Percentiles rank a stretch among this genome's conserved stretches.
phyloP scores from a whole-genome alignment of 2,329 filamentous ascomycete genomes.

The Rutstroemia sydowiana region DNA sequence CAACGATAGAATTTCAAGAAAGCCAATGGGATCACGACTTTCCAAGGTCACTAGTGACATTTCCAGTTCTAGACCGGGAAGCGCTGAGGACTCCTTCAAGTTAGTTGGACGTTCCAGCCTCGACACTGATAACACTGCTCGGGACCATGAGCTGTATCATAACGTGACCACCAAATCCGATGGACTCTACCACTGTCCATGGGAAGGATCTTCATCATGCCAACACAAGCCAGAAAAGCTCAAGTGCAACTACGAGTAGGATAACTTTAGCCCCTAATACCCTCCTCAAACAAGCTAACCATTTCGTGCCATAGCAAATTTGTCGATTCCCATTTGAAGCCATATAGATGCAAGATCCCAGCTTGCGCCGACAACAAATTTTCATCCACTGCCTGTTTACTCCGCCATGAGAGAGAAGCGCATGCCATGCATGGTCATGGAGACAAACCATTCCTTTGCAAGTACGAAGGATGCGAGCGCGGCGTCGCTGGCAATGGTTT shows the following conservation, averaged over 20 bases:
- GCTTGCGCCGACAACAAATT: slow-evolving; percentile 82
- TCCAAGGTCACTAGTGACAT: slow-evolving; percentile 28
- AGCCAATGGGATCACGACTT: slow-evolving; percentile 25
- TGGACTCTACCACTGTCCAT: slow-evolving; percentile 90
- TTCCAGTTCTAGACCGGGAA: slow-evolving; percentile 19
- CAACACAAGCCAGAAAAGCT: slow-evolving; percentile 90
- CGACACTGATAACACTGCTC: slow-evolving; percentile 35
- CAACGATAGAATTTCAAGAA: slow-evolving; percentile 24
- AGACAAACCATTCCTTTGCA: slow-evolving; percentile 85
- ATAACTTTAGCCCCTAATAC: not conserved
- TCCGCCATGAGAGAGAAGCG: slow-evolving; percentile 91
- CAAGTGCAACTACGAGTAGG: slow-evolving; percentile 99
- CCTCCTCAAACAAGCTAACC: slow-evolving; percentile 20
- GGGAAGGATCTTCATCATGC: slow-evolving; percentile 65
- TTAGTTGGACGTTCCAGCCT: slow-evolving; percentile 25
- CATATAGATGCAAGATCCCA: slow-evolving; percentile 85
- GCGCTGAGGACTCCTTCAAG: slow-evolving; percentile 26
- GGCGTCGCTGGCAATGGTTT: slow-evolving; percentile 79
- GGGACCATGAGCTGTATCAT: slow-evolving; percentile 66
- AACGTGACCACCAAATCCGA: slow-evolving; percentile 55
- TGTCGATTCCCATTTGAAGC: slow-evolving; percentile 92
- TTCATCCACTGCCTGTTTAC: slow-evolving; percentile 88
- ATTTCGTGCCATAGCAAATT: slow-evolving; percentile 63
- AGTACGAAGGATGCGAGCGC: slow-evolving; percentile 80
- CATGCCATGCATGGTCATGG: slow-evolving; percentile 94